Conservation (phyloP, 371 early-diverging fungal genomes). For the Mucor racemosus region DNA sequence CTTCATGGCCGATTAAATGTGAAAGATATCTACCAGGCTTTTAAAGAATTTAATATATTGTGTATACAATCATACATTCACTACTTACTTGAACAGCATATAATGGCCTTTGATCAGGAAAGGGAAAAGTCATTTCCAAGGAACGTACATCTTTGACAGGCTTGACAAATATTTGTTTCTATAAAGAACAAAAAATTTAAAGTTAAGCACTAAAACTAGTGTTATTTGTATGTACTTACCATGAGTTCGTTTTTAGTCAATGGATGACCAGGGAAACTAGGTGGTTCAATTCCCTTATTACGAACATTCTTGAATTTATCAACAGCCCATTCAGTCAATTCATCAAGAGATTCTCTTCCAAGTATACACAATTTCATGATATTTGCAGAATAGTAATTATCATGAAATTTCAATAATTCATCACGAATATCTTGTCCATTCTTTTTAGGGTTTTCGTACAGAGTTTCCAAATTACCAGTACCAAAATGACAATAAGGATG, state of each 20-base stretch:
- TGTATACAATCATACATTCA: too few relatives aligned
- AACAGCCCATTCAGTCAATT: conserved; percentile 83
- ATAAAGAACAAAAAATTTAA: background rate
- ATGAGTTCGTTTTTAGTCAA: conserved; percentile 73
- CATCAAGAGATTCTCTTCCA: conserved; percentile 89
- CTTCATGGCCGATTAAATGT: conserved; percentile 85
- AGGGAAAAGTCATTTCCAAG: conserved; percentile 85
- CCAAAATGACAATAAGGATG: conserved; percentile 91
- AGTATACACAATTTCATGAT: conserved; percentile 93
- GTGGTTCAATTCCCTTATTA: conserved; percentile 76
- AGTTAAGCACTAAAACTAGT: conserved; percentile 1
- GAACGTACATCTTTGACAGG: conserved; percentile 84
- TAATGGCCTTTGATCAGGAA: conserved; percentile 73
- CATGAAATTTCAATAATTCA: conserved; percentile 86
- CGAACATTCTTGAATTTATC: conserved; percentile 74
- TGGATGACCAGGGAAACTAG: conserved; percentile 75
- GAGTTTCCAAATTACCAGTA: conserved; percentile 84
- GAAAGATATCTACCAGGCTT: conserved; percentile 77
- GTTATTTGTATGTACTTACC: conserved; percentile 37
- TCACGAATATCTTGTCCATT: conserved; percentile 84
- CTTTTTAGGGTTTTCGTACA: conserved; percentile 73
- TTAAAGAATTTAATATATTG: background rate
- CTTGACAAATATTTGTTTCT: conserved; percentile 77
- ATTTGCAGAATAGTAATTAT: conserved; percentile 89
- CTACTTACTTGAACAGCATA: conserved; percentile 59